Percentiles rank a stretch among this genome's conserved stretches.
These are phyloP conservation scores for Phaeomoniella chlamydospora DNA, from an alignment of 2,329 filamentous ascomycete species.

Conservation along the genomic window DNA sequence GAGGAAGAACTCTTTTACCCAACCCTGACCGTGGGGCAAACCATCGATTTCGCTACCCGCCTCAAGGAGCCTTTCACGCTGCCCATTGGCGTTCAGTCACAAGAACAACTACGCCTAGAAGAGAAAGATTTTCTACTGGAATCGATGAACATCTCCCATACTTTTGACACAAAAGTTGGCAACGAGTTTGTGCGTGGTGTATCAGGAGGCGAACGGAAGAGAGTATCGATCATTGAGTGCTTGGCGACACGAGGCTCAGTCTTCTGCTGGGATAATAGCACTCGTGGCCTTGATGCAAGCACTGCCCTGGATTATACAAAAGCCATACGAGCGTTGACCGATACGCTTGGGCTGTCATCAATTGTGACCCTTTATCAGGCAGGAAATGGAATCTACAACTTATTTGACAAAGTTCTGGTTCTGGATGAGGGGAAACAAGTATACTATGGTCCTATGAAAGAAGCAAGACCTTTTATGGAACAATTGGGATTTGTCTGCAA, in stretches of 20 bases:
- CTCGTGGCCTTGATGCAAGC: conserved; percentile 50
- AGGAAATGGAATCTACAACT: conserved; percentile 53
- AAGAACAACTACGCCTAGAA: conserved; percentile 31
- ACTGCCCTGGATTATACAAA: conserved; percentile 48
- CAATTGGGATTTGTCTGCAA: conserved; percentile 47
- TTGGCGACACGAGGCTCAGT: conserved; percentile 44
- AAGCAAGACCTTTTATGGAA: conserved; percentile 52
- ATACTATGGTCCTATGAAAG: conserved; percentile 45
- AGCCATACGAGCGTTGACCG: conserved; percentile 48
- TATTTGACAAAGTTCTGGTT: conserved; percentile 57
- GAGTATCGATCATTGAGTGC: conserved; percentile 54
- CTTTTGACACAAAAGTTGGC: conserved; percentile 50
- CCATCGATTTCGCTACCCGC: conserved; percentile 39
- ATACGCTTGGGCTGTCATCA: conserved; percentile 43
- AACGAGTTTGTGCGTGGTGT: conserved; percentile 53
- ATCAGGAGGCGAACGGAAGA: conserved; percentile 53
- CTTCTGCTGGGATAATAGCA: conserved; percentile 55
- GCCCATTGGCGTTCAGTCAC: conserved; percentile 26
- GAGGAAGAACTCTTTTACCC: conserved; percentile 39
- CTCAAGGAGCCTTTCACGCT: conserved; percentile 38
- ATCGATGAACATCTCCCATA: conserved; percentile 45
- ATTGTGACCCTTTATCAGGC: conserved; percentile 57
- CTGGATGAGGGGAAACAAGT: conserved; percentile 52
- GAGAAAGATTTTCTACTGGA: conserved; percentile 41
- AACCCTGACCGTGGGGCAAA: conserved; percentile 34